Conservation (phyloP, 2,329 filamentous ascomycete species). For the Arthrobotrys musiformis region DNA sequence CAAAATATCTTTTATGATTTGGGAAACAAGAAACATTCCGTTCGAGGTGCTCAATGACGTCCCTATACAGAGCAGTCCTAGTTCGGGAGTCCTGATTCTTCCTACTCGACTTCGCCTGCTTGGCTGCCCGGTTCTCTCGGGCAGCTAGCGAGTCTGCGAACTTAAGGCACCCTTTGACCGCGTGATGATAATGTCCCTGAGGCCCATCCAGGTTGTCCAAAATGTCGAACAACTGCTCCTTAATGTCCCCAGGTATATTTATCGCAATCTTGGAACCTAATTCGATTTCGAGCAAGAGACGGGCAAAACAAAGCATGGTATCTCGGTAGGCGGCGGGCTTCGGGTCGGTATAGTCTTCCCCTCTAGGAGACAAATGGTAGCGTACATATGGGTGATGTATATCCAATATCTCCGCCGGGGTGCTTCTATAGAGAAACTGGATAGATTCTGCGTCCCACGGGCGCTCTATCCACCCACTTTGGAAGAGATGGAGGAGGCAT, state of each 20-base stretch:
- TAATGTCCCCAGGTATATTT: neutral
- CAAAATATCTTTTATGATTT: conserved; percentile 19
- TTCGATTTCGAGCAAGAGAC: conserved; percentile 17
- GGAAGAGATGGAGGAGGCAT: conserved; percentile 26
- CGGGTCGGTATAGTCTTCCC: neutral
- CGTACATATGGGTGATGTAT: conserved; percentile 20
- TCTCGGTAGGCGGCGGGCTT: neutral
- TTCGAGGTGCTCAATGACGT: conserved; percentile 13
- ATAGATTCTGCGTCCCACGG: conserved; percentile 24
- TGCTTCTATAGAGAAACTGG: conserved; percentile 14
- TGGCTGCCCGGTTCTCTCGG: neutral
- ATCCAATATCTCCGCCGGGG: conserved; percentile 5
- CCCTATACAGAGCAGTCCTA: conserved; percentile 10
- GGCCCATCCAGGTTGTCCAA: neutral
- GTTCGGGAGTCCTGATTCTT: neutral
- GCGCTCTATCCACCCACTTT: conserved; percentile 19
- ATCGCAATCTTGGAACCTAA: neutral
- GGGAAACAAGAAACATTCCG: conserved; percentile 7
- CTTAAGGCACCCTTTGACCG: conserved; percentile 20
- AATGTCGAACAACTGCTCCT: neutral
- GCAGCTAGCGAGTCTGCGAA: conserved; percentile 12
- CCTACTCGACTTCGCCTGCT: no score
- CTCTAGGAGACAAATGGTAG: neutral
- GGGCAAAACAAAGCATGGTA: conserved; percentile 13
- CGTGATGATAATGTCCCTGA: conserved; percentile 7